Evolutionary conservation across 495 filamentous ascomycete species (phyloP).

Genomic region (Immersiella caudata): DNA sequence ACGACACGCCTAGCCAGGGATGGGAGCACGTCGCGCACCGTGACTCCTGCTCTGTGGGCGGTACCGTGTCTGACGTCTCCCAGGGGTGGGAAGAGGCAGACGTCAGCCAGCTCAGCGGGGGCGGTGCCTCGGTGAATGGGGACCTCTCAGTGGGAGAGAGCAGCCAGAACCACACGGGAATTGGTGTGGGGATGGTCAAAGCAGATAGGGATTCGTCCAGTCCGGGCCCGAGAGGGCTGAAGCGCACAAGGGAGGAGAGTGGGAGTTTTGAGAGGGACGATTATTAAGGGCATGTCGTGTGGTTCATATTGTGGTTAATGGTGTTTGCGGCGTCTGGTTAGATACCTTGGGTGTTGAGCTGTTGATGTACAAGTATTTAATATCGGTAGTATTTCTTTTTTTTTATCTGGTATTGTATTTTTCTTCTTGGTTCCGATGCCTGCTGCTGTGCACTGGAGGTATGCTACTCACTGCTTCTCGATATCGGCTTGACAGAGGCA

Average conservation of each 20-base stretch:
- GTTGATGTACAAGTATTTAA: no score
- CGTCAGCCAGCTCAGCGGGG: neutral
- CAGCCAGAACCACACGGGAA: no score
- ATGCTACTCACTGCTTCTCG: neutral
- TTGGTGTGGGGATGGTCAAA: neutral
- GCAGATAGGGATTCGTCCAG: neutral
- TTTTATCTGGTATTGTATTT: no score
- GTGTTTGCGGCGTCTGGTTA: no score
- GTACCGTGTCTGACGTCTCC: constrained; percentile 22
- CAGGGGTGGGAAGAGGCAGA: constrained; percentile 29
- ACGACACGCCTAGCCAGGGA: constrained; percentile 12
- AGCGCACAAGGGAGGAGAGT: neutral
- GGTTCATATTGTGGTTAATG: neutral
- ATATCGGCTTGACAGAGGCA: neutral
- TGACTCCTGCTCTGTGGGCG: neutral
- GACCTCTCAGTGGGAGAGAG: no score
- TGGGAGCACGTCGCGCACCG: constrained; percentile 17
- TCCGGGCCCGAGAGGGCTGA: no score
- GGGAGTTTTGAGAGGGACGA: neutral
- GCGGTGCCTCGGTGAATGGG: neutral
- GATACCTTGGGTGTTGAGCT: no score
- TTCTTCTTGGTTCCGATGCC: no score
- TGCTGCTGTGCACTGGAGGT: no score
- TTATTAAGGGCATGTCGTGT: neutral
- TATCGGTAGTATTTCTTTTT: no score